Conservation (phyloP, 2,329 filamentous ascomycete species). For the Sporothrix phasma region DNA sequence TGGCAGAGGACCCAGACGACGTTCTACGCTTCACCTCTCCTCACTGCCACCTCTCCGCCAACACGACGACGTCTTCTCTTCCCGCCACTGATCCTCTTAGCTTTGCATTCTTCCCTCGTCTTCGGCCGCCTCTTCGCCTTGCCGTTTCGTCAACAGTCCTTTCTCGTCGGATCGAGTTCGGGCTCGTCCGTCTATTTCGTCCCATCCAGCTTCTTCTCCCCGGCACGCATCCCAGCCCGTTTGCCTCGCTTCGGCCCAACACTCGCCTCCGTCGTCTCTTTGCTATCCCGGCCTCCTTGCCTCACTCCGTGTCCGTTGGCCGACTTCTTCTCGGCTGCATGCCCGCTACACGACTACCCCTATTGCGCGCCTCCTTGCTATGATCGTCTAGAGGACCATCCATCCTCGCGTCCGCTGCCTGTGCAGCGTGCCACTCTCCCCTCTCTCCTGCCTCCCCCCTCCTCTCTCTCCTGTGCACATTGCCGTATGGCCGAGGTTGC, state of each 20-base stretch:
- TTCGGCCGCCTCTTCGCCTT: neutral
- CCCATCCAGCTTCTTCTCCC: neutral
- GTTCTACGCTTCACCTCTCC: slow-evolving; percentile 2
- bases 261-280: neutral
- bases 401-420: slow-evolving; percentile 8
- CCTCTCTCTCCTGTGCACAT: neutral
- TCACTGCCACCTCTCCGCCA: slow-evolving; percentile 8
- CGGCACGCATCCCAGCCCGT: neutral
- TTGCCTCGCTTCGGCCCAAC: neutral
- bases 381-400: slow-evolving; percentile 7
- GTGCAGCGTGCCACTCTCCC: neutral
- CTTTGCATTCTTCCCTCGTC: neutral
- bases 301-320: too few species aligned
- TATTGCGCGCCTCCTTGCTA: neutral
- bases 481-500: slow-evolving; percentile 29
- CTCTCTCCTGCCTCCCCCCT: neutral
- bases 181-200: neutral
- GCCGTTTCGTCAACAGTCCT: neutral
- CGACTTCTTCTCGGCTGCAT: neutral
- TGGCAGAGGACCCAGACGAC: neutral
- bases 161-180: neutral
- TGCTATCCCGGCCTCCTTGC: neutral
- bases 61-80: neutral
- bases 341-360: neutral
- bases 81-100: neutral